phyloP scores from a whole-genome alignment of 2,329 filamentous ascomycete genomes.

The Gaeumannomyces sp. region DNA sequence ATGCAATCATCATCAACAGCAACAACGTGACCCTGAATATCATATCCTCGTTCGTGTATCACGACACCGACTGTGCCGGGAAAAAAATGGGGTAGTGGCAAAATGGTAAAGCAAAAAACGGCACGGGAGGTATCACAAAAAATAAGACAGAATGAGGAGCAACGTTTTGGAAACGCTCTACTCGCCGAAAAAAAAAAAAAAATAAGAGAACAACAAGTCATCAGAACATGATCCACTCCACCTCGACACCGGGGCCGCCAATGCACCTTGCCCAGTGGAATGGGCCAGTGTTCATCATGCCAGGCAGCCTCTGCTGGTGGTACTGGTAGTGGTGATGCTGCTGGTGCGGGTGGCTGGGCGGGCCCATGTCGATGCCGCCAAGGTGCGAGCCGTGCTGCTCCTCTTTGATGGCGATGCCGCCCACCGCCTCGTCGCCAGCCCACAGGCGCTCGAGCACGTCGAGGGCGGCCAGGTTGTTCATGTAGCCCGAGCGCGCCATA shows the following conservation, averaged over 20 bases:
- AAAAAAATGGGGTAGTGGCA: no score
- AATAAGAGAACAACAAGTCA: not conserved
- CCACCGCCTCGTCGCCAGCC: constrained; percentile 42
- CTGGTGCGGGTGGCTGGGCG: no score
- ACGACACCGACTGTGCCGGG: no score
- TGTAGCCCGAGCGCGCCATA: constrained; percentile 82
- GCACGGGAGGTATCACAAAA: no score
- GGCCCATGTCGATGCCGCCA: constrained; percentile 2
- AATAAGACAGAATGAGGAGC: no score
- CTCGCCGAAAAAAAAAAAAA: constrained; percentile 3
- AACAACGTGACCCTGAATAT: no score
- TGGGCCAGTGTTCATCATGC: constrained; percentile 36
- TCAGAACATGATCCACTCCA: constrained; percentile 64
- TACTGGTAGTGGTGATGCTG: constrained; percentile 13
- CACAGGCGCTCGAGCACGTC: constrained; percentile 83
- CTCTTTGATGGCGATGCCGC: constrained; percentile 24
- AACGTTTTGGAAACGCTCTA: no score
- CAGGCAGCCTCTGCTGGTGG: constrained; percentile 27
- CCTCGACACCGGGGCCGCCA: constrained; percentile 48
- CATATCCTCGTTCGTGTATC: no score
- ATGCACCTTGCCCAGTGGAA: constrained; percentile 55
- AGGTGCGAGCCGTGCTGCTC: constrained; percentile 22
- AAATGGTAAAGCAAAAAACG: no score
- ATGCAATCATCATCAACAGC: no score
- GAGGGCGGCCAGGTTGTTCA: constrained; percentile 83